These are phyloP conservation scores for Cyclocybe aegerita DNA, from an alignment of 768 basidiomycete genomes.

Conservation along the genomic window DNA sequence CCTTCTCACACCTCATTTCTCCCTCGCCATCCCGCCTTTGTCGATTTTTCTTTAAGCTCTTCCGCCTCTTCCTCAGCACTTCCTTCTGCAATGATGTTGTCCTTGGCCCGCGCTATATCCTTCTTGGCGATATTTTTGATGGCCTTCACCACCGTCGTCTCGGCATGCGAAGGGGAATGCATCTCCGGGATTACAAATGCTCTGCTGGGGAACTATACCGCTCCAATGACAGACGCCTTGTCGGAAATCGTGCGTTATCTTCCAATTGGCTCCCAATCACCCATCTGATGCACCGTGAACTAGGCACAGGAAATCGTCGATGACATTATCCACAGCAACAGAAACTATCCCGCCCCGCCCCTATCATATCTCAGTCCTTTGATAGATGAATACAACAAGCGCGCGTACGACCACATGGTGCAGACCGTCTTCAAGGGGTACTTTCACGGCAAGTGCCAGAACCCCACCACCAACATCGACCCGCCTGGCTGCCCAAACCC, in stretches of 20 bases:
- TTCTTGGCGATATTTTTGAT: constrained; percentile 21
- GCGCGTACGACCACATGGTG: constrained; percentile 44
- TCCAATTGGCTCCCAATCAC: not conserved
- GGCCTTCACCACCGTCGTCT: constrained; percentile 32
- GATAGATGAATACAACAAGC: constrained; percentile 40
- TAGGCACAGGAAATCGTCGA: constrained; percentile 21
- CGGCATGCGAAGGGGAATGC: constrained; percentile 72
- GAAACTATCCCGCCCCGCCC: constrained; percentile 1
- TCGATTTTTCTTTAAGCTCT: not conserved
- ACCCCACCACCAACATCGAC: constrained; percentile 43
- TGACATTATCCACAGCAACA: constrained; percentile 12
- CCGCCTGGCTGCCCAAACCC: constrained; percentile 78
- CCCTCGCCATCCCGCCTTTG: no score
- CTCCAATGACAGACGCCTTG: constrained; percentile 38
- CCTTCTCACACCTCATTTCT: no score
- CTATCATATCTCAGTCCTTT: constrained; percentile 46
- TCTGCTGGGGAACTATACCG: constrained; percentile 49
- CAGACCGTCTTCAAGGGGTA: constrained; percentile 63
- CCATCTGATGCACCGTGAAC: not conserved
- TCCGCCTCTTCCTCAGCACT: not conserved
- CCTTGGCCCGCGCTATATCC: constrained; percentile 14
- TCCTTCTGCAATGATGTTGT: constrained; percentile 3
- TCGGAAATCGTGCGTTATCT: constrained; percentile 39
- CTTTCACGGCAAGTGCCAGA: constrained; percentile 78
- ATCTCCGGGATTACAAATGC: constrained; percentile 58